phyloP scores from a whole-genome alignment of 2,329 filamentous ascomycete species.

The Aspergillus pseudoviridinutans region DNA sequence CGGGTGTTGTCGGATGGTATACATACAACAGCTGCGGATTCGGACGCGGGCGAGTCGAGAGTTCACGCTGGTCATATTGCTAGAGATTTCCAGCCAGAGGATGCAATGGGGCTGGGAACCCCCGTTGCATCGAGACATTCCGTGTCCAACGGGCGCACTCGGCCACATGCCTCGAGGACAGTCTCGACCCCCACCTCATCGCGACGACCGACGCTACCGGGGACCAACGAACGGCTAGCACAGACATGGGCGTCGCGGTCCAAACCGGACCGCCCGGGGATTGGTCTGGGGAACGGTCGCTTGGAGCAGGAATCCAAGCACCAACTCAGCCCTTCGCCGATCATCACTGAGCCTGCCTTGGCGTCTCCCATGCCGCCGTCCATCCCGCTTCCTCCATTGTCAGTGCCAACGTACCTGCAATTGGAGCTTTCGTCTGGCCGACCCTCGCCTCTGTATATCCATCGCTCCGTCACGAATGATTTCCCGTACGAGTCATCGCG shows the following conservation, averaged over 20 bases:
- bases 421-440: slow-evolving; percentile 59
- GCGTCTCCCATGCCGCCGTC: slow-evolving; percentile 49
- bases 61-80: too few species aligned
- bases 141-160: slow-evolving; percentile 24
- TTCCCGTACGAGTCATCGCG: slow-evolving; percentile 87
- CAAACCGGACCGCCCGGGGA: slow-evolving; percentile 29
- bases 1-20: slow-evolving; percentile 20
- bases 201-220: slow-evolving; percentile 27
- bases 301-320: slow-evolving; percentile 32
- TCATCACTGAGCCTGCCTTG: slow-evolving; percentile 28
- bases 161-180: slow-evolving; percentile 29
- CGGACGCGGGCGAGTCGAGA: neutral
- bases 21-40: slow-evolving; percentile 9
- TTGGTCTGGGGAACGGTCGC: slow-evolving; percentile 10
- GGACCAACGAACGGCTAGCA: slow-evolving; percentile 28
- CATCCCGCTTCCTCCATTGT: slow-evolving; percentile 59
- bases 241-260: slow-evolving; percentile 32
- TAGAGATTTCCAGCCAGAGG: neutral
- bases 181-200: slow-evolving; percentile 35
- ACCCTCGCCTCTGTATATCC: slow-evolving; percentile 61
- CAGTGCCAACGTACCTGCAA: slow-evolving; percentile 62
- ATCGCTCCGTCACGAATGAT: slow-evolving; percentile 53
- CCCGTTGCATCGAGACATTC: slow-evolving; percentile 12
- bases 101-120: slow-evolving; percentile 16
- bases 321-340: slow-evolving; percentile 20